Percentiles rank a stretch among this genome's conserved stretches.
Conservation (phyloP, 352 stramenopile genomes). For the Pythium sukuiense region DNA sequence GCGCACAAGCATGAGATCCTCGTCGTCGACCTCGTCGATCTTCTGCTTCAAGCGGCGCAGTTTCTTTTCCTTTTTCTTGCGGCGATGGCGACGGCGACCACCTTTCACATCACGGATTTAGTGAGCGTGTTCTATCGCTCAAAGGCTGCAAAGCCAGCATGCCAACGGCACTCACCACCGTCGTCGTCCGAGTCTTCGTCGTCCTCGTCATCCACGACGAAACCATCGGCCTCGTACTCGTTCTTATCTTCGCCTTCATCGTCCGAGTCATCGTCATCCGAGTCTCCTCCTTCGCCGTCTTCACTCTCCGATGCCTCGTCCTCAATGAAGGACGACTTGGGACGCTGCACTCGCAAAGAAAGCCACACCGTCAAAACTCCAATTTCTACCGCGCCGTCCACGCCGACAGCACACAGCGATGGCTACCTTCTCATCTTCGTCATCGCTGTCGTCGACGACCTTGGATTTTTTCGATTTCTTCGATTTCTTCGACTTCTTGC, state of each 20-base stretch:
- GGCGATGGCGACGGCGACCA: slow-evolving; percentile 60
- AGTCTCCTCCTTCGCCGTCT: slow-evolving; percentile 54
- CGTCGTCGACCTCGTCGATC: slow-evolving; percentile 85
- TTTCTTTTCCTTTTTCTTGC: slow-evolving; percentile 88
- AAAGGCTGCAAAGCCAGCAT: background rate
- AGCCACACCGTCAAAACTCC: background rate
- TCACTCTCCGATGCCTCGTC: slow-evolving; percentile 89
- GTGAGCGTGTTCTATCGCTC: slow-evolving; percentile 16
- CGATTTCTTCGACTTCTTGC: slow-evolving; percentile 54
- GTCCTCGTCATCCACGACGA: slow-evolving; percentile 83
- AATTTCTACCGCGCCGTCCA: background rate
- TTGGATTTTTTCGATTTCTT: slow-evolving; percentile 73
- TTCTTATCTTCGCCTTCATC: slow-evolving; percentile 86
- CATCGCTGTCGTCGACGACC: slow-evolving; percentile 52
- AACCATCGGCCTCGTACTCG: slow-evolving; percentile 89
- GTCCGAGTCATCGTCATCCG: slow-evolving; percentile 78
- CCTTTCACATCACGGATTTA: slow-evolving; percentile 31
- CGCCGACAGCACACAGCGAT: background rate
- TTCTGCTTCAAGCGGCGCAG: slow-evolving; percentile 87
- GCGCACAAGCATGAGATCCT: slow-evolving; percentile 87
- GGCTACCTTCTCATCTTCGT: slow-evolving; percentile 62
- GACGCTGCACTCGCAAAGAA: slow-evolving; percentile 36
- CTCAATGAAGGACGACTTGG: slow-evolving; percentile 87
- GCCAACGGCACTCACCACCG: slow-evolving; percentile 42
- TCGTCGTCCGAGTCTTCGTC: slow-evolving; percentile 75